These are phyloP conservation scores for Lactuca sativa DNA, from an alignment of 129 eudicot species.

Conservation along the genomic window DNA sequence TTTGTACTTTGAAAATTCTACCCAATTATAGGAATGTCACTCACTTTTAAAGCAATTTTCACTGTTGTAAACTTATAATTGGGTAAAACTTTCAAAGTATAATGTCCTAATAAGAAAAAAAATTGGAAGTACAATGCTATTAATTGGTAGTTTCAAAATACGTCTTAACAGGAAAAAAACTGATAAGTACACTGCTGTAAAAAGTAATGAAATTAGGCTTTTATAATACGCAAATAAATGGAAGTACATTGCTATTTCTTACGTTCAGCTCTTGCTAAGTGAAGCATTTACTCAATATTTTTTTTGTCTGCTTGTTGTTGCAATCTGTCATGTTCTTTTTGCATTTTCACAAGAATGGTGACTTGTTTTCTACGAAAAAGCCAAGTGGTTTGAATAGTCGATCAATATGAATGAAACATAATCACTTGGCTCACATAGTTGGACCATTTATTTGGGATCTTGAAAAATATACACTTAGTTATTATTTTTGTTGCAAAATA, in stretches of 20 bases:
- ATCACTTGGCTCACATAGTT: background rate
- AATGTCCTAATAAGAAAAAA: no score
- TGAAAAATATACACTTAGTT: conserved; percentile 1
- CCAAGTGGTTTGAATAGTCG: background rate
- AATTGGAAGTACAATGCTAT: no score
- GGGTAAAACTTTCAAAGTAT: no score
- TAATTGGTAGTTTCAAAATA: no score
- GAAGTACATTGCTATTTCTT: no score
- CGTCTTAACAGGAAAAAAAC: no score
- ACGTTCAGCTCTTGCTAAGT: background rate
- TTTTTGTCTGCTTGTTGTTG: background rate
- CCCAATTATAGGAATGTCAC: background rate
- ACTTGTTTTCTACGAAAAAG: background rate
- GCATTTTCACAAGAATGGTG: background rate
- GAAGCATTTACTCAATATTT: background rate
- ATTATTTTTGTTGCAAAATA: conserved; percentile 10
- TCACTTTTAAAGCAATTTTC: background rate
- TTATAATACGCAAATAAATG: no score
- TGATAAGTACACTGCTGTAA: no score
- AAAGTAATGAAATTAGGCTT: no score
- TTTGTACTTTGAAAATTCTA: background rate
- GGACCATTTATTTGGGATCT: background rate
- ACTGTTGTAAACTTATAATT: no score
- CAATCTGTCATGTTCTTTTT: background rate
- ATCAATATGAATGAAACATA: background rate